Evolutionary conservation across 352 stramenopile species (phyloP), one percentile per base, ranked within the genome.

Genomic region (Proteromonas lacertae): DNA sequence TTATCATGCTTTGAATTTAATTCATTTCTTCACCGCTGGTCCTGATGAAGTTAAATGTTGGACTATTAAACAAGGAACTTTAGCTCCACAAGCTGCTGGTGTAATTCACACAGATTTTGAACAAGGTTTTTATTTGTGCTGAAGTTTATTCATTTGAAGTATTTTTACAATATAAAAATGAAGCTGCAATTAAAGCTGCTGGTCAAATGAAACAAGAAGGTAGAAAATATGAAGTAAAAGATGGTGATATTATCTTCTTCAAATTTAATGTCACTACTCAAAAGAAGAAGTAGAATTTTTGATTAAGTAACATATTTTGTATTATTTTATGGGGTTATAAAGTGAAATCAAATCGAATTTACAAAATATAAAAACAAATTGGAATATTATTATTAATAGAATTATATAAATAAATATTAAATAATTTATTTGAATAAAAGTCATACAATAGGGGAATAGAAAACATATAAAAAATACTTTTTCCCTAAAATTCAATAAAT

Each of bases 71-170:
- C 83, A 89, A 58, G 81, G 81, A 30, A 76, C 69, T 36, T 36
- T 82, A 46, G 83, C 83, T 58, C 83, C 81, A 7, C 79, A 97
- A 55, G 84, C 84, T 35, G 87, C 87, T 28, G 83, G 82, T 51
- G 76, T 92, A 7, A 99, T 99, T 61, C 87, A 97, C 60, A 79
- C 73, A 26, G 87, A 99, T 56, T 96, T 99, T 46, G 87, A 97
- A 62, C 75, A 88, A 53, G 84, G 84, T 38, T 99, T 88, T 99
- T 55, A 99, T 99, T 52, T 82, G 72, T 53, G 77, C 77, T 20
- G 60, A 69, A 37, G 56, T 63, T n/a, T 45, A 56, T 26, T 52
- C 54, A 25, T 88, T 73, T 53, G 58, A 79, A 30, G 71, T 84
- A 49, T 79, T 86, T 41, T 76, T 79, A 47, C 57, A 60, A 25